A percentile compares a stretch with the other conserved stretches of the same genome.
phyloP scores from a whole-genome alignment of 106 monocot genomes.

The Chionographis japonica region DNA sequence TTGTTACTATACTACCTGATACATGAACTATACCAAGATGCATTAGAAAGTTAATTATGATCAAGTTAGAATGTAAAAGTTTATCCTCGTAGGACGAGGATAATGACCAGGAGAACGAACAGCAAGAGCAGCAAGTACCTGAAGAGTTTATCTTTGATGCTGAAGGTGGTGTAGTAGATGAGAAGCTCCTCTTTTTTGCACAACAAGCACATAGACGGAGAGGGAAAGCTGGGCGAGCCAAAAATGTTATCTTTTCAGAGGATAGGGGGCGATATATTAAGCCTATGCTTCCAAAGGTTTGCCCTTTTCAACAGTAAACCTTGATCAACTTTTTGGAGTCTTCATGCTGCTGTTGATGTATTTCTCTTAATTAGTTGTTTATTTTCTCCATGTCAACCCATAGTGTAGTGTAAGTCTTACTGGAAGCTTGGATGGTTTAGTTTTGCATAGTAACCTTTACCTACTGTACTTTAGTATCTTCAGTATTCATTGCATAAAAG shows the following conservation, averaged over 20 bases:
- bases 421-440: too few relatives aligned
- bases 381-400: too few relatives aligned
- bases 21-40: background rate
- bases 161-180: slow-evolving; percentile 93
- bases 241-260: slow-evolving; percentile 97
- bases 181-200: slow-evolving; percentile 93
- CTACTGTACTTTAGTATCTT: too few relatives aligned
- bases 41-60: background rate
- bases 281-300: slow-evolving; percentile 98
- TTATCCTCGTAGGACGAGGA: slow-evolving; percentile 42
- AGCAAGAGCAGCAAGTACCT: slow-evolving; percentile 86
- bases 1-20: too few relatives aligned
- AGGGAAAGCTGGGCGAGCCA: slow-evolving; percentile 95
- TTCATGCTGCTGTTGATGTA: background rate
- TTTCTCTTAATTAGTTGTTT: too few relatives aligned
- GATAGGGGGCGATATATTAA: slow-evolving; percentile 96
- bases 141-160: slow-evolving; percentile 99
- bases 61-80: background rate
- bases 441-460: too few relatives aligned
- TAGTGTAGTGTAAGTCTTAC: too few relatives aligned
- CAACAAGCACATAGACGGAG: slow-evolving; percentile 87
- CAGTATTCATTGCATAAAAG: too few relatives aligned
- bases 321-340: background rate
- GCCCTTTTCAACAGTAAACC: background rate
- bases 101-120: slow-evolving; percentile 72